Conservation (phyloP, 1,284 basidiomycete species). For the Moesziomyces antarcticus region DNA sequence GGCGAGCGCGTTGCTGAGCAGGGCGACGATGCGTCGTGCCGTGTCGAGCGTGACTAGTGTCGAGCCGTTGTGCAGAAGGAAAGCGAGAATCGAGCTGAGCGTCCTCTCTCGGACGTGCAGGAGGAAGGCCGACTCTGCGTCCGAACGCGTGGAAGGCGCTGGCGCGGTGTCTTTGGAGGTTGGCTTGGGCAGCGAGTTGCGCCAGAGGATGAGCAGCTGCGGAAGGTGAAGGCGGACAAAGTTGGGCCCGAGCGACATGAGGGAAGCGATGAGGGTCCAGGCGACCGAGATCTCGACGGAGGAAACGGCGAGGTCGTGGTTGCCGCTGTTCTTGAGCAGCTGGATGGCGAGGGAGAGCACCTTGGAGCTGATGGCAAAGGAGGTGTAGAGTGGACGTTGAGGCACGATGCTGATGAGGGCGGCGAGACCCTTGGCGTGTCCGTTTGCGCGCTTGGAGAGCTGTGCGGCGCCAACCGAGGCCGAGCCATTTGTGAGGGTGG, state of each 20-base stretch:
- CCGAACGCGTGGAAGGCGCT: conserved; percentile 72
- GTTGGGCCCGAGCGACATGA: conserved; percentile 92
- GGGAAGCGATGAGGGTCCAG: conserved; percentile 88
- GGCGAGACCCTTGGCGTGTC: conserved; percentile 88
- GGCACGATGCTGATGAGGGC: conserved; percentile 87
- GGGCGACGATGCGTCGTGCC: conserved; percentile 83
- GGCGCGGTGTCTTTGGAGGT: conserved; percentile 81
- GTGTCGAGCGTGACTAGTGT: conserved; percentile 89
- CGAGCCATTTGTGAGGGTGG: conserved; percentile 68
- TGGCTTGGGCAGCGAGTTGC: conserved; percentile 94
- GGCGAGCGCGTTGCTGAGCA: conserved; percentile 88
- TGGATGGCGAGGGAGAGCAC: conserved; percentile 90
- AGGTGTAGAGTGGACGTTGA: conserved; percentile 89
- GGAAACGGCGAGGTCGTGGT: conserved; percentile 86
- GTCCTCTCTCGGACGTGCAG: conserved; percentile 91
- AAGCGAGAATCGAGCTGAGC: conserved; percentile 86
- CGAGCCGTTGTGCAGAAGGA: conserved; percentile 77
- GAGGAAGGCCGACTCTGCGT: conserved; percentile 87
- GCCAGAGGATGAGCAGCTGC: conserved; percentile 92
- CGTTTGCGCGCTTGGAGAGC: conserved; percentile 81
- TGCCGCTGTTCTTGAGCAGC: conserved; percentile 87
- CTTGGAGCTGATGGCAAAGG: conserved; percentile 90
- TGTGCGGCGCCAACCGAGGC: conserved; percentile 71
- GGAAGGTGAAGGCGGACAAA: conserved; percentile 92
- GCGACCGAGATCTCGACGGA: conserved; percentile 90